Evolutionary conservation across 2,329 filamentous ascomycete species (phyloP).

Genomic region (Scedosporium apiospermum): DNA sequence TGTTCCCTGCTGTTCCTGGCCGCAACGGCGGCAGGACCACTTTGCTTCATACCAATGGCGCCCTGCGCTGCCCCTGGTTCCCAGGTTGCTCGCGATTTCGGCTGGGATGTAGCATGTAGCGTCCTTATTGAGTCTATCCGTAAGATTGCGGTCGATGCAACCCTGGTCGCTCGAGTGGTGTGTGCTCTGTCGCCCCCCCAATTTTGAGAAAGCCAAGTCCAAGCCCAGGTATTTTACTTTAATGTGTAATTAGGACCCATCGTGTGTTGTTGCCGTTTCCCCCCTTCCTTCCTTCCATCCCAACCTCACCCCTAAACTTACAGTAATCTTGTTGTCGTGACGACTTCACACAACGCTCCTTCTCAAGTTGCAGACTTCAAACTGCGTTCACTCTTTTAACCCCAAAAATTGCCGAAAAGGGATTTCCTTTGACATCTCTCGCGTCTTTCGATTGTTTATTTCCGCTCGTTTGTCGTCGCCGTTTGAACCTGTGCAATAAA

Average conservation of each 20-base stretch:
- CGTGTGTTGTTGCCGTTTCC: not conserved
- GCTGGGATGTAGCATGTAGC: not conserved
- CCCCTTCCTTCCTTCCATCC: not conserved
- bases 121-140: not conserved
- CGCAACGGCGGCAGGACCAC: not conserved
- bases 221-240: not conserved
- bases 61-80: not conserved
- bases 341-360: not conserved
- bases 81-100: not conserved
- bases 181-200: not conserved
- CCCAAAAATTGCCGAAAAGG: not conserved
- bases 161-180: not conserved
- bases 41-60: not conserved
- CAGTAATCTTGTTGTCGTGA: not conserved
- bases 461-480: not conserved
- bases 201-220: not conserved
- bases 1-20: not conserved
- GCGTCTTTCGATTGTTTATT: not conserved
- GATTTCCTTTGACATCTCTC: not conserved
- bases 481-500: not conserved
- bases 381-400: conserved; percentile 7
- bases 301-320: not conserved
- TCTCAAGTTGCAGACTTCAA: conserved; percentile 3
- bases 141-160: not conserved
- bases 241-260: not conserved